phyloP scores from a whole-genome alignment of 1,284 basidiomycete species.

The Malassezia equina region DNA sequence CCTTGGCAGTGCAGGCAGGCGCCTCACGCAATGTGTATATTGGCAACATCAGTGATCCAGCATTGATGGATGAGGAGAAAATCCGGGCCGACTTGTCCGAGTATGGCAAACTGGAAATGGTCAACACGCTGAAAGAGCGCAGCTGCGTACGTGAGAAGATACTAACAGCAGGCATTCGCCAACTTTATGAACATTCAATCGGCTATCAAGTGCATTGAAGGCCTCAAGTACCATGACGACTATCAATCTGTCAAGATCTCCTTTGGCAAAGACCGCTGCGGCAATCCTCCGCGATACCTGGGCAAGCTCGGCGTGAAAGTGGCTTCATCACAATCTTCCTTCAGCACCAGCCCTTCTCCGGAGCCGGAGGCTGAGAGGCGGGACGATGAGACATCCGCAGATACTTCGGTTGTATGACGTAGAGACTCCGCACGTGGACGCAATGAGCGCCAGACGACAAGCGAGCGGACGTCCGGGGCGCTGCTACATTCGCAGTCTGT shows the following conservation, averaged over 20 bases:
- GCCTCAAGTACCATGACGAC: slow-evolving; percentile 42
- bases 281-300: slow-evolving; percentile 36
- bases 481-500: too few species aligned
- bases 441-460: too few species aligned
- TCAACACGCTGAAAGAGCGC: slow-evolving; percentile 43
- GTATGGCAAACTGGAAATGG: slow-evolving; percentile 45
- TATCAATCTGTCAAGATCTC: slow-evolving; percentile 42
- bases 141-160: slow-evolving; percentile 28
- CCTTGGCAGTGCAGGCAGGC: slow-evolving; percentile 45
- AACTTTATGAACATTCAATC: slow-evolving; percentile 47
- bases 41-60: slow-evolving; percentile 44
- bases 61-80: slow-evolving; percentile 38
- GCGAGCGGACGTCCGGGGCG: too few species aligned
- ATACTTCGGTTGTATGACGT: not conserved
- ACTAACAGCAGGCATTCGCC: slow-evolving; percentile 34
- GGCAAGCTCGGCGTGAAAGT: slow-evolving; percentile 12
- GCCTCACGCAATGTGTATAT: slow-evolving; percentile 46
- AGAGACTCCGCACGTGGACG: too few species aligned
- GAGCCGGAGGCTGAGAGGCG: not conserved
- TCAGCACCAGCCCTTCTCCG: not conserved
- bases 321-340: not conserved
- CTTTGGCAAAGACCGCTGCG: slow-evolving; percentile 45
- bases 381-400: not conserved
- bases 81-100: slow-evolving; percentile 40
- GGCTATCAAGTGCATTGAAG: slow-evolving; percentile 47